Evolutionary conservation across 1,139 yeast genomes (phyloP).

Genomic region (Yamadazyma jaroonii): DNA sequence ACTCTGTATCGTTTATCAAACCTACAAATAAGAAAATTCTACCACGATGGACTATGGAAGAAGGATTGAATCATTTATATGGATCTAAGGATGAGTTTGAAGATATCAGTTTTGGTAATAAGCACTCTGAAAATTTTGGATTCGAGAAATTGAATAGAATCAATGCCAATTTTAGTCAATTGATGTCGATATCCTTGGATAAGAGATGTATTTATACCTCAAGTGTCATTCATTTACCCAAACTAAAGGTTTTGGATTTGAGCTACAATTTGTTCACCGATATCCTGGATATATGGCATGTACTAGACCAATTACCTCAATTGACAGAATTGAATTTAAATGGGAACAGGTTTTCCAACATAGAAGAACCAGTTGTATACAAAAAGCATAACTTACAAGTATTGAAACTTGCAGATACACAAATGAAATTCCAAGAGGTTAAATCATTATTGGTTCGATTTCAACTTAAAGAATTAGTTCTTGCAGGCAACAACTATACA

Average conservation of each 20-base stretch:
- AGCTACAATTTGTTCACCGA: conserved; percentile 56
- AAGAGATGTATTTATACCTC: conserved; percentile 20
- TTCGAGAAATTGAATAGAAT: conserved; percentile 51
- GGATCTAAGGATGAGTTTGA: conserved; percentile 23
- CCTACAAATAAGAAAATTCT: conserved; percentile 29
- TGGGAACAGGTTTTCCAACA: conserved; percentile 54
- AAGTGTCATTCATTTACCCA: conserved; percentile 16
- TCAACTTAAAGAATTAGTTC: conserved; percentile 34
- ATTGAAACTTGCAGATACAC: conserved; percentile 32
- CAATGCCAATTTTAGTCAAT: conserved; percentile 44
- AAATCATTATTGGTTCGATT: conserved; percentile 30
- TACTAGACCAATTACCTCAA: conserved; percentile 32
- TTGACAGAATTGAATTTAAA: conserved; percentile 52
- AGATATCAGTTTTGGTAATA: conserved; percentile 47
- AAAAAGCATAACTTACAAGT: conserved; percentile 19
- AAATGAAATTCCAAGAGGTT: conserved; percentile 22
- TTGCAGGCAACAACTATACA: conserved; percentile 47
- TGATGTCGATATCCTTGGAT: conserved; percentile 52
- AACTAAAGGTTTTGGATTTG: conserved; percentile 51
- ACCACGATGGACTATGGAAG: conserved; percentile 30
- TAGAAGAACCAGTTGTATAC: conserved; percentile 24
- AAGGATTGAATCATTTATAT: conserved; percentile 53
- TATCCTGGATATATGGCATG: conserved; percentile 35
- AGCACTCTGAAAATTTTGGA: conserved; percentile 61
- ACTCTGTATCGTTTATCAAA: conserved; percentile 70